Conservation (phyloP, 2,329 filamentous ascomycete genomes). For the Ceratocystis papillata region DNA sequence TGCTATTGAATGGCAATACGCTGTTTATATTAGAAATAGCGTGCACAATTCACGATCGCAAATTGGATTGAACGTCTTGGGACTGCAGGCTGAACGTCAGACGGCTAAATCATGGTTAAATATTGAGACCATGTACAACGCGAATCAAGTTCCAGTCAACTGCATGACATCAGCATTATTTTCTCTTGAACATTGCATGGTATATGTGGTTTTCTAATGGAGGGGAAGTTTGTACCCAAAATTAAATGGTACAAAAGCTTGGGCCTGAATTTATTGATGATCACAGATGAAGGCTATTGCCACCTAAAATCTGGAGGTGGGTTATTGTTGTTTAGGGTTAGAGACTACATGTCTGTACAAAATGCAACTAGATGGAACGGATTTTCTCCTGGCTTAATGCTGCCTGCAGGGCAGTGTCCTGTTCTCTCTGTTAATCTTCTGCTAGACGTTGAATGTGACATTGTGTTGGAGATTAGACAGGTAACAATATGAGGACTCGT, state of each 20-base stretch:
- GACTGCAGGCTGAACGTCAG: not conserved
- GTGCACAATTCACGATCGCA: too few species aligned
- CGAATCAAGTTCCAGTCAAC: not conserved
- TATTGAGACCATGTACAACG: not conserved
- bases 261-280: not conserved
- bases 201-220: not conserved
- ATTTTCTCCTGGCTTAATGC: too few species aligned
- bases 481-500: not conserved
- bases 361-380: too few species aligned
- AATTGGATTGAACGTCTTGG: not conserved
- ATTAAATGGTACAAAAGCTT: not conserved
- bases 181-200: not conserved
- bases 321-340: not conserved
- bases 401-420: not conserved
- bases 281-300: not conserved
- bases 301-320: not conserved
- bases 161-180: not conserved
- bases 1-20: too few species aligned
- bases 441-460: not conserved
- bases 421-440: not conserved
- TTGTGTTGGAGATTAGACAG: not conserved
- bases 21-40: too few species aligned
- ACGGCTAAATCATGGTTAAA: conserved; percentile 19
- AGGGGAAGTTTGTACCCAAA: not conserved
- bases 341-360: too few species aligned